Base-by-base conservation (phyloP, 2,329 filamentous ascomycete species). In the Pseudofabraea citricarpa region DNA sequence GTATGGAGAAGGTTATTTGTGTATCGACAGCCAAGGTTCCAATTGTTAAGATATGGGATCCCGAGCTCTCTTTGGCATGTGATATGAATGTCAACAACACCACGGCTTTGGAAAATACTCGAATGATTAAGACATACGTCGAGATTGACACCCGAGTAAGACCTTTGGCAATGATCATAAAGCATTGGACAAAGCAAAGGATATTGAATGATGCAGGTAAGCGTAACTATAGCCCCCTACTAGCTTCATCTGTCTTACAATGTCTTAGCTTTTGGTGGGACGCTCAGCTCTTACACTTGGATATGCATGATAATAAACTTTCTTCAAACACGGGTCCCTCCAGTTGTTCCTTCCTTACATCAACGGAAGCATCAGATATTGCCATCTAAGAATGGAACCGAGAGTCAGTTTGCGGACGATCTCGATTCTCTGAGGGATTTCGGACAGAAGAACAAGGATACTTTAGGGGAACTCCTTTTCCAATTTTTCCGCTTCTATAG, bases 81-180 rank as follows among this genome's bases (percentile, higher is more conserved):
- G 93, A 98, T 62, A 93, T 98, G 85, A 98, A 98, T 56, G 90
- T 98, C 68, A 98, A 98, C 70, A 98, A 97, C 58, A 93, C 90
- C 0, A 68, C 94, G 41, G 93, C 93, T 4, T 72, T 98, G 48
- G 90, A 97, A 64, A 98, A 98, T 59, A 98, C 93, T 12, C 82
- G 90, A 40, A 95, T 98, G 90, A 93, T 98, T 57, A 88, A 90
- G 62, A 95, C 90, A 1, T 98, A 98, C 66, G 89, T 98, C 48
- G 83, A 94, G 59, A 85, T 94, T 45, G 93, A 98, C 64, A 81
- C 90, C 29, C 83, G 93, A 48, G 89, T 98, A 44, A 82, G 93
- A 33, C 90, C 87, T 35, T 71, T 98, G 54, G 91, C 93, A 13
- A 97, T 98, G 89, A 87, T 95, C 48, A 80, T 98, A 68, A 98